phyloP scores from a whole-genome alignment of 768 basidiomycete genomes.

The Lenzites betulinus region DNA sequence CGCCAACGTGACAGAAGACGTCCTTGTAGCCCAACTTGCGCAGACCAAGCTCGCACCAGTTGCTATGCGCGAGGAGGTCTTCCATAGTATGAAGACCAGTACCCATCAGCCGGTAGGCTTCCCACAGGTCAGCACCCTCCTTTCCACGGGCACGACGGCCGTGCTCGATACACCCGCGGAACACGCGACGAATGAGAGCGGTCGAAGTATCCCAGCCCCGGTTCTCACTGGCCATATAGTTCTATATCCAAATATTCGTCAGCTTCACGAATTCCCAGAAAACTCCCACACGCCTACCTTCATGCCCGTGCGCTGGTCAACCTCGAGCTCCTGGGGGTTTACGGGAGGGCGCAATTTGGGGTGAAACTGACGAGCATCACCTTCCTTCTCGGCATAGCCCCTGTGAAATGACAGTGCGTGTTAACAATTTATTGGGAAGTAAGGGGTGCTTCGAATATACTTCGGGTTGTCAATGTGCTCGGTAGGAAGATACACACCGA shows the following conservation, averaged over 20 bases:
- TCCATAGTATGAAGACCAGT: constrained; percentile 69
- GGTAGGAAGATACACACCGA: constrained; percentile 77
- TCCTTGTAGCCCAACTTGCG: constrained; percentile 67
- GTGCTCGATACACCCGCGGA: constrained; percentile 64
- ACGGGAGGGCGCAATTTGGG: constrained; percentile 76
- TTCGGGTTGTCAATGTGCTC: constrained; percentile 85
- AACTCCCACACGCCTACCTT: constrained; percentile 45
- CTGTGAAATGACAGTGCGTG: constrained; percentile 31
- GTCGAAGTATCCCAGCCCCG: constrained; percentile 76
- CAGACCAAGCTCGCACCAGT: constrained; percentile 78
- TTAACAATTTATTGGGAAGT: neutral
- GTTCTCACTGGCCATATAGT: constrained; percentile 75
- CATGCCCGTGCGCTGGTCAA: constrained; percentile 79
- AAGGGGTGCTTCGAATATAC: constrained; percentile 31
- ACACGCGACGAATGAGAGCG: constrained; percentile 61
- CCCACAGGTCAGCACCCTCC: constrained; percentile 58
- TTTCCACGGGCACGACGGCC: constrained; percentile 60
- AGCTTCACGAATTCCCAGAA: neutral
- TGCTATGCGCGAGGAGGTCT: constrained; percentile 76
- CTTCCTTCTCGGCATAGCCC: constrained; percentile 68
- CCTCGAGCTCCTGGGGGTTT: constrained; percentile 67
- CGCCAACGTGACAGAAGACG: constrained; percentile 82
- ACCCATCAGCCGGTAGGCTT: constrained; percentile 73
- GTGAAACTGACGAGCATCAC: constrained; percentile 72
- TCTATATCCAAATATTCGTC: constrained; percentile 41